phyloP scores from a whole-genome alignment of 1,139 yeast genomes.

The Suhomyces bribrorum region DNA sequence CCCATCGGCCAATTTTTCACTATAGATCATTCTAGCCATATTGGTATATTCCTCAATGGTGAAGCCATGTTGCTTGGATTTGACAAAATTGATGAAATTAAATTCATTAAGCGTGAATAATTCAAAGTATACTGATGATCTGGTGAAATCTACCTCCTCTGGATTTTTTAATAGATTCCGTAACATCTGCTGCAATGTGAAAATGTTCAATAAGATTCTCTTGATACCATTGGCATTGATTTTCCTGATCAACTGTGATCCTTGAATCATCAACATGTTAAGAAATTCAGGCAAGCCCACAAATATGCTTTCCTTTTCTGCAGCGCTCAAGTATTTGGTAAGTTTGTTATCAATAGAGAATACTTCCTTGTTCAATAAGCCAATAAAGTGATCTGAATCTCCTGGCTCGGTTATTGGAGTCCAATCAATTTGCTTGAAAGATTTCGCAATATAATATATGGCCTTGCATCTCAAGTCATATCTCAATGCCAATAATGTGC shows the following conservation, averaged over 20 bases:
- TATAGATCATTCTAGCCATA: slow-evolving; percentile 47
- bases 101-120: slow-evolving; percentile 49
- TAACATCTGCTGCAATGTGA: slow-evolving; percentile 74
- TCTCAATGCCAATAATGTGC: slow-evolving; percentile 58
- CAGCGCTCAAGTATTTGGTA: slow-evolving; percentile 27
- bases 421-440: slow-evolving; percentile 45
- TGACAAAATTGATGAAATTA: slow-evolving; percentile 28
- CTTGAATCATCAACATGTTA: slow-evolving; percentile 58
- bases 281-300: slow-evolving; percentile 60
- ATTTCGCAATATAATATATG: slow-evolving; percentile 58
- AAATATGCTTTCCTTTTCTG: slow-evolving; percentile 36
- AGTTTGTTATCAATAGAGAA: slow-evolving; percentile 50
- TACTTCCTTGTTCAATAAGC: slow-evolving; percentile 60
- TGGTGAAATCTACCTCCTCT: slow-evolving; percentile 58
- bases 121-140: slow-evolving; percentile 60
- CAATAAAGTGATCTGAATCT: slow-evolving; percentile 64
- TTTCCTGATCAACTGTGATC: slow-evolving; percentile 56
- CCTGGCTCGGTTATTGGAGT: slow-evolving; percentile 53
- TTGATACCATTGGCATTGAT: slow-evolving; percentile 69
- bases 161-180: slow-evolving; percentile 62
- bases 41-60: slow-evolving; percentile 35
- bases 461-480: slow-evolving; percentile 67
- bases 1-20: slow-evolving; percentile 49
- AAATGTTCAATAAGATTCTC: slow-evolving; percentile 65
- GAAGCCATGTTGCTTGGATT: slow-evolving; percentile 20